These are phyloP conservation scores for Euphorbia pulcherrima DNA, from an alignment of 345 rosid genomes.

Conservation along the genomic window DNA sequence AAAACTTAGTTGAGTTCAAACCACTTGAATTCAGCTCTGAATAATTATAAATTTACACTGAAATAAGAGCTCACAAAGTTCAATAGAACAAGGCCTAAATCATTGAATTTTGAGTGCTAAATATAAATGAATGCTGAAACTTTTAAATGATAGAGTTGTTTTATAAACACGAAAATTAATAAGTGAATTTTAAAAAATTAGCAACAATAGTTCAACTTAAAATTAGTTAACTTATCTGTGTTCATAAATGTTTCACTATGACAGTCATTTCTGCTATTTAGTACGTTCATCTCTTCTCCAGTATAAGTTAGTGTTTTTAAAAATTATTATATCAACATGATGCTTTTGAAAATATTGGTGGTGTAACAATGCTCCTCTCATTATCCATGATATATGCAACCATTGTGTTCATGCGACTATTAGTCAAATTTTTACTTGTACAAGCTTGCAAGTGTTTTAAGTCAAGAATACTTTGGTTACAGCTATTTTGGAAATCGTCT, in stretches of 20 bases:
- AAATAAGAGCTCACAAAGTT: too few species aligned
- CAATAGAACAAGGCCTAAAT: too few species aligned
- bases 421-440: background rate
- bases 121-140: too few species aligned
- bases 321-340: background rate
- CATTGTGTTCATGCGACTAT: background rate
- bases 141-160: too few species aligned
- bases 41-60: too few species aligned
- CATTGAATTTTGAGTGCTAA: too few species aligned
- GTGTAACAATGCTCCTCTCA: background rate
- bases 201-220: too few species aligned
- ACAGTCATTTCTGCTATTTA: background rate
- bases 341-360: background rate
- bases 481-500: slow-evolving; percentile 79
- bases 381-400: background rate
- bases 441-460: background rate
- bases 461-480: slow-evolving; percentile 26
- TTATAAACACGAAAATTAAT: too few species aligned
- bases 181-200: too few species aligned
- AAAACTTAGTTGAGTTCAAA: too few species aligned
- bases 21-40: too few species aligned
- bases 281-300: background rate
- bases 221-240: too few species aligned
- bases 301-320: background rate
- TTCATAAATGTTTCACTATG: background rate